Evolutionary conservation across 1,139 yeast species (phyloP).

Genomic region (Protomyces gravidus): DNA sequence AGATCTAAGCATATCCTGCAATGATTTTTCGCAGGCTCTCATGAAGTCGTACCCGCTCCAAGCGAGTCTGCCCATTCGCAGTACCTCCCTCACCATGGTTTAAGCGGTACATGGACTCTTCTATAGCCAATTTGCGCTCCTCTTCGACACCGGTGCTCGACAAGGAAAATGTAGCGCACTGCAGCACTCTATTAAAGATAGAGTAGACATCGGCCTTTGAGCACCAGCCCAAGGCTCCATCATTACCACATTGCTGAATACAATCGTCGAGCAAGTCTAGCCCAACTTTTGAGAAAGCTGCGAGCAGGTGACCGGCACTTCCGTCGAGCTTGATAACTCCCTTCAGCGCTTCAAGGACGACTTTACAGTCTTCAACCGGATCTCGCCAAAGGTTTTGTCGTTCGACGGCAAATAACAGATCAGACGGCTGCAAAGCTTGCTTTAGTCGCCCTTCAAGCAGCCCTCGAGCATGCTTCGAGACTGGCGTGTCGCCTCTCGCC

Average conservation of each 20-base stretch:
- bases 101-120: background rate
- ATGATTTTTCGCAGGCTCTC: background rate
- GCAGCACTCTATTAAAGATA: background rate
- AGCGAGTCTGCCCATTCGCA: background rate
- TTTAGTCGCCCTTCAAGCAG: background rate
- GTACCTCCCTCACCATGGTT: background rate
- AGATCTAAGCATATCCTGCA: background rate
- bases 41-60: background rate
- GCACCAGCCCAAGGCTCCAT: background rate
- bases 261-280: background rate
- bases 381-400: conserved; percentile 23
- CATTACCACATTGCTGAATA: background rate
- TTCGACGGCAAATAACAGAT: conserved; percentile 14
- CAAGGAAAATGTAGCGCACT: background rate
- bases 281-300: background rate
- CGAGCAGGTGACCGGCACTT: background rate
- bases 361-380: conserved; percentile 9
- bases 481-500: too few relatives aligned
- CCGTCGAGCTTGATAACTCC: background rate
- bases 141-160: background rate
- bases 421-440: conserved; percentile 9
- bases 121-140: background rate
- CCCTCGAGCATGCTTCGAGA: background rate
- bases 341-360: background rate
- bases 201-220: background rate